Evolutionary conservation across 2,329 filamentous ascomycete genomes (phyloP).

Genomic region (Mycosphaerella arachidis): DNA sequence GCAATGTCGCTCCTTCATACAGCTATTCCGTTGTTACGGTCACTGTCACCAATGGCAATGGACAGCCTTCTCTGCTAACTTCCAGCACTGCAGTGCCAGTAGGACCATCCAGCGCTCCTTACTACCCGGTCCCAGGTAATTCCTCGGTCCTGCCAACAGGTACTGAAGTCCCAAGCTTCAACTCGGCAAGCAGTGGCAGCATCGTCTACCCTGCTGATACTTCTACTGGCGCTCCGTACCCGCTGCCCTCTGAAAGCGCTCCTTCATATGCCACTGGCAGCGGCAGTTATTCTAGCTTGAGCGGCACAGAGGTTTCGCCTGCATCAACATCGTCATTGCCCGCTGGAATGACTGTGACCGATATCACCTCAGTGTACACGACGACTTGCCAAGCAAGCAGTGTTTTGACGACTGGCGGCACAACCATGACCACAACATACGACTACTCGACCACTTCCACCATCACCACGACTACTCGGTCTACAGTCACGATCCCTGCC

Average conservation of each 20-base stretch:
- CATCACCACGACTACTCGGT: conserved; percentile 14
- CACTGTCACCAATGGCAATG: conserved; percentile 11
- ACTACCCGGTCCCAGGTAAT: conserved; percentile 11
- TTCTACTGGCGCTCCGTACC: neutral
- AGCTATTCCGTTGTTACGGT: conserved; percentile 13
- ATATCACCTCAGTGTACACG: conserved; percentile 14
- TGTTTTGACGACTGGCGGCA: conserved; percentile 15
- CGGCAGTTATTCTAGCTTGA: neutral
- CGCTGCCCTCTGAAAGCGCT: neutral
- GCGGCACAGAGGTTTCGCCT: conserved; percentile 7
- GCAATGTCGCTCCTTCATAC: conserved; percentile 10
- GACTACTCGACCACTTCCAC: conserved; percentile 15
- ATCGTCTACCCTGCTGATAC: conserved; percentile 1
- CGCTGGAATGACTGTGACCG: conserved; percentile 7
- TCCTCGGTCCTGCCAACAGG: conserved; percentile 5
- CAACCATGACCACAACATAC: conserved; percentile 18
- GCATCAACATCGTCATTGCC: conserved; percentile 6
- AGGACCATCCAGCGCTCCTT: conserved; percentile 7
- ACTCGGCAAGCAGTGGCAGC: conserved; percentile 1
- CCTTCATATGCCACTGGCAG: conserved; percentile 9
- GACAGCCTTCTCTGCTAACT: conserved; percentile 8
- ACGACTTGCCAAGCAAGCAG: conserved; percentile 14
- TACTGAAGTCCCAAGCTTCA: conserved; percentile 2
- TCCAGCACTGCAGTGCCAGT: conserved; percentile 13
- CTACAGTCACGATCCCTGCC: conserved; percentile 12